phyloP scores from a whole-genome alignment of 768 basidiomycete species.

The Suillus luteus region DNA sequence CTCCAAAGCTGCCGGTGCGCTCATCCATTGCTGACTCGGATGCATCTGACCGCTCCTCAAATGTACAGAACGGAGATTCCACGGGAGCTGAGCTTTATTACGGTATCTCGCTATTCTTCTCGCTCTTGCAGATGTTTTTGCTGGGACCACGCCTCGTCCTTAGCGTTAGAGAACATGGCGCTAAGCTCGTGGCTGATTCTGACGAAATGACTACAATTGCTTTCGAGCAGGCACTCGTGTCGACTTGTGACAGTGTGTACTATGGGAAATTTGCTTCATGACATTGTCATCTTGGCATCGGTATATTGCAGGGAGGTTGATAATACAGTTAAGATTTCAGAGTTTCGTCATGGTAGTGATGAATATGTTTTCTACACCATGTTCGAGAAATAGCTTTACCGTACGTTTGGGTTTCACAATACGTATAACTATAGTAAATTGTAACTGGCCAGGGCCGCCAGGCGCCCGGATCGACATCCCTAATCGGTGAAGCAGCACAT shows the following conservation, averaged over 20 bases:
- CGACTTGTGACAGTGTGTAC: neutral
- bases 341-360: neutral
- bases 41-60: neutral
- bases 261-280: neutral
- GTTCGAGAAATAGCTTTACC: neutral
- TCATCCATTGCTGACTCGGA: neutral
- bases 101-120: neutral
- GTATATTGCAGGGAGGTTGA: neutral
- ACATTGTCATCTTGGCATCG: neutral
- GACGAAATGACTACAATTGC: neutral
- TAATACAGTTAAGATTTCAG: neutral
- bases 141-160: slow-evolving; percentile 1
- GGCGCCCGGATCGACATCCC: too few relatives aligned
- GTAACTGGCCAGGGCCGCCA: too few relatives aligned
- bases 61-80: neutral
- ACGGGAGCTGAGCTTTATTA: neutral
- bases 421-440: too few relatives aligned
- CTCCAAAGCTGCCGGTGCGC: neutral
- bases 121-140: neutral
- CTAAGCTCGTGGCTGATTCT: neutral
- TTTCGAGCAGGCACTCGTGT: neutral
- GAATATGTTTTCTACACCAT: neutral
- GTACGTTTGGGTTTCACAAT: too few relatives aligned
- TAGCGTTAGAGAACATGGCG: neutral
- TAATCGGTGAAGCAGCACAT: too few relatives aligned